Evolutionary conservation across 345 rosid species (phyloP).

Genomic region (Citrus trifoliata): DNA sequence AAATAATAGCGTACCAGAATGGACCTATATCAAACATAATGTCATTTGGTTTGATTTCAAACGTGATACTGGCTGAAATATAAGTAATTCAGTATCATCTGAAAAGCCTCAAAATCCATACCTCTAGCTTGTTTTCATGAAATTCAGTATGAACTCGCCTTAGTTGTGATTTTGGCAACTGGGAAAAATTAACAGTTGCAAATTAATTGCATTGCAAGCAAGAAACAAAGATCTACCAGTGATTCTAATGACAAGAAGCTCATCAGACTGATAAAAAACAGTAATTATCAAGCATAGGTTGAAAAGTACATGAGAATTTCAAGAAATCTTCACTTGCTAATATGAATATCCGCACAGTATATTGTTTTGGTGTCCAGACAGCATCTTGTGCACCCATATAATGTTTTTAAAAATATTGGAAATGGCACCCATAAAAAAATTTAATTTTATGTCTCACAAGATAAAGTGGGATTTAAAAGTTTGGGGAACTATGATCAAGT

Average conservation of each 20-base stretch:
- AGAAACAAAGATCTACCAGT: neutral
- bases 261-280: neutral
- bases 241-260: neutral
- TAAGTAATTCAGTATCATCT: neutral
- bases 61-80: neutral
- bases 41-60: neutral
- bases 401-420: neutral
- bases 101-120: conserved; percentile 19
- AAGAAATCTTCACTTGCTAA: neutral
- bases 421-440: neutral
- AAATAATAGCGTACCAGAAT: neutral
- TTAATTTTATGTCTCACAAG: neutral
- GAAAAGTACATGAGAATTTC: neutral
- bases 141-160: conserved; percentile 77
- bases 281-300: neutral
- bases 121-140: conserved; percentile 70
- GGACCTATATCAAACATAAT: neutral
- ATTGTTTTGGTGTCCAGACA: neutral
- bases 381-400: neutral
- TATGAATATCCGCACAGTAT: neutral
- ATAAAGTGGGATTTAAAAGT: neutral
- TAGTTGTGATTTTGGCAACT: conserved; percentile 77
- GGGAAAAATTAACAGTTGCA: conserved; percentile 15
- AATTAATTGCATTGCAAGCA: conserved; percentile 7
- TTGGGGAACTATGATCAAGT: neutral